Conservation (phyloP, 2,329 filamentous ascomycete genomes). For the Teratosphaeria zuluensis region DNA sequence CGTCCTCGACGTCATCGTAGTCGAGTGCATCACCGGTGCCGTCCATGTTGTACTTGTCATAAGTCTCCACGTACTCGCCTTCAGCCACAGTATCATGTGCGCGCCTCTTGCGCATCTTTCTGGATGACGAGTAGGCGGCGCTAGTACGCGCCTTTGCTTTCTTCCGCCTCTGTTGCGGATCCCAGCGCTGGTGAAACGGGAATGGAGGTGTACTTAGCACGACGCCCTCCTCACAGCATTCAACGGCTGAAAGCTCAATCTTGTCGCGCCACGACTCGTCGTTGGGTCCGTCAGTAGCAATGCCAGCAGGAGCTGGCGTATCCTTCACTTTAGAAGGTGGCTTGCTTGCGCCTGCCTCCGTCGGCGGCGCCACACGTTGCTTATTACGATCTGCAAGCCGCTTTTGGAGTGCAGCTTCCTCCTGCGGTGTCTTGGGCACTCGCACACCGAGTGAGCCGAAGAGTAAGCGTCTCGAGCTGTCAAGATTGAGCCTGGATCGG, state of each 20-base stretch:
- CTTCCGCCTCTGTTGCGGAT: constrained; percentile 57
- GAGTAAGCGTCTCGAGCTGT: constrained; percentile 56
- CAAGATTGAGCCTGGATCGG: constrained; percentile 44
- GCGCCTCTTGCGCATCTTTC: constrained; percentile 34
- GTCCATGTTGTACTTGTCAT: constrained; percentile 28
- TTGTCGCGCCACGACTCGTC: constrained; percentile 63
- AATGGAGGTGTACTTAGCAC: constrained; percentile 70
- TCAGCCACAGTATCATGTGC: constrained; percentile 42
- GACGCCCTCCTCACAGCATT: constrained; percentile 65
- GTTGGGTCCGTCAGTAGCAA: constrained; percentile 16
- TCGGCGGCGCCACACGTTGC: constrained; percentile 16
- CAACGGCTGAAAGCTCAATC: constrained; percentile 67
- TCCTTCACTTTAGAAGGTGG: background rate
- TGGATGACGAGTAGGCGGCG: constrained; percentile 32
- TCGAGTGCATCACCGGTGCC: constrained; percentile 27
- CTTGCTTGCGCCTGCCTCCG: background rate
- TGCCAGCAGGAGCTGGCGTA: background rate
- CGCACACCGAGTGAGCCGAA: constrained; percentile 64
- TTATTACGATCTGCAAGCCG: constrained; percentile 33
- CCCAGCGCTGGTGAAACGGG: constrained; percentile 79
- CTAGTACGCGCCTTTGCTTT: constrained; percentile 27
- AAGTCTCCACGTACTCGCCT: constrained; percentile 26
- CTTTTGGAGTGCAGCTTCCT: constrained; percentile 53
- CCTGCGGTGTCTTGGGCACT: constrained; percentile 57
- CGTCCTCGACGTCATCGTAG: constrained; percentile 34